Conservation (phyloP, 441 rosid genomes). For the Populus trichocarpa region DNA sequence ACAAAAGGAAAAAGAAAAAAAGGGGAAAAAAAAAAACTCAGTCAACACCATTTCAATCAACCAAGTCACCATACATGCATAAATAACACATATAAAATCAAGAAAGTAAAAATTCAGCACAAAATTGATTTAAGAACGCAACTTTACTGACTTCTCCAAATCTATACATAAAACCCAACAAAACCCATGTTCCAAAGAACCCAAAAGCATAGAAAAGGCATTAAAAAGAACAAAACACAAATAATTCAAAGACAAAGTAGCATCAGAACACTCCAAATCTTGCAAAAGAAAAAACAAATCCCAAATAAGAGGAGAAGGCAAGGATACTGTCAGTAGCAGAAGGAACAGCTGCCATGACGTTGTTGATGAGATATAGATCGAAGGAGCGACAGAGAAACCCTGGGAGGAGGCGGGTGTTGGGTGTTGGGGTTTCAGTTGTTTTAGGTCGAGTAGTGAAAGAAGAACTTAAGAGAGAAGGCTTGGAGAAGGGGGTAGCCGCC, state of each 20-base stretch:
- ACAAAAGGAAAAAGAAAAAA: neutral
- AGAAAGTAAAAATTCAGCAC: neutral
- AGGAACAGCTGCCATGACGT: slow-evolving; percentile 56
- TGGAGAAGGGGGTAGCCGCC: neutral
- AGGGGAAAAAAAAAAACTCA: neutral
- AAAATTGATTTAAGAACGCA: neutral
- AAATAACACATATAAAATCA: neutral
- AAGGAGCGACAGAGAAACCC: neutral
- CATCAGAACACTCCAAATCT: neutral
- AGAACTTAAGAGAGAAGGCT: neutral
- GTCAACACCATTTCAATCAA: neutral
- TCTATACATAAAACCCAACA: slow-evolving; percentile 9
- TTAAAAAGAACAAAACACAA: neutral
- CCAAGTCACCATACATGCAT: neutral
- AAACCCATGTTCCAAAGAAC: neutral
- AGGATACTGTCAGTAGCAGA: slow-evolving; percentile 71
- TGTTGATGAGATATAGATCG: slow-evolving; percentile 4
- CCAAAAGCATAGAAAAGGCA: neutral
- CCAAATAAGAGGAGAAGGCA: slow-evolving; percentile 39
- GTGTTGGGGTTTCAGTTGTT: neutral
- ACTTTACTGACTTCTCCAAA: neutral
- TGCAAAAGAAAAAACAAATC: neutral
- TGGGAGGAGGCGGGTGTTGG: neutral
- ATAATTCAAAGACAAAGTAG: neutral
- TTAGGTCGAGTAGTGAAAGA: neutral